Evolutionary conservation across 139 green algal genomes (phyloP).

Genomic region (Chlamydomonas eustigma): DNA sequence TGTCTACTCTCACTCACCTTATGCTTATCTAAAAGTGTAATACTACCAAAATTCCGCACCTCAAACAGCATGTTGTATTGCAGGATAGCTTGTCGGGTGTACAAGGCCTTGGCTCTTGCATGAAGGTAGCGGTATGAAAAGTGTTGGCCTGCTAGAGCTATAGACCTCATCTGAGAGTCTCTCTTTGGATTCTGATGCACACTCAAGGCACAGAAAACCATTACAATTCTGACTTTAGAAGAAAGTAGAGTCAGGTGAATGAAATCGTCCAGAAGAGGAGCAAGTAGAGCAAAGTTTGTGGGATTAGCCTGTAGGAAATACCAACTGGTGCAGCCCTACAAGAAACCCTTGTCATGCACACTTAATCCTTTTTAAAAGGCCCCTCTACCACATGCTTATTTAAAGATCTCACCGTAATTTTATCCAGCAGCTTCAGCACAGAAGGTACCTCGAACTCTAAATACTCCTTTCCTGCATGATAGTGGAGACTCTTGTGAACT

Average conservation of each 20-base stretch:
- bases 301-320: too few species aligned
- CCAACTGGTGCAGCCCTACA: too few species aligned
- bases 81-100: background rate
- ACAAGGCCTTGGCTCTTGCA: background rate
- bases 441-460: background rate
- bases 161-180: background rate
- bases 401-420: background rate
- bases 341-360: background rate
- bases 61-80: conserved; percentile 3
- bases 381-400: background rate
- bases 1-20: too few species aligned
- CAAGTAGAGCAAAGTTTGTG: too few species aligned
- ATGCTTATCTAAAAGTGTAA: too few species aligned
- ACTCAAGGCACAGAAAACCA: too few species aligned
- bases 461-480: background rate
- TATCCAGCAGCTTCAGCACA: background rate
- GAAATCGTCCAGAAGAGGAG: too few species aligned
- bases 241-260: too few species aligned
- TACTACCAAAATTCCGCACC: too few species aligned
- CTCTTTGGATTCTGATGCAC: background rate
- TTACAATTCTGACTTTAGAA: too few species aligned
- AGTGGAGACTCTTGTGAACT: too few species aligned
- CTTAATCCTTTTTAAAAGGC: background rate
- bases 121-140: background rate
- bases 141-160: background rate